Conservation (phyloP, 768 basidiomycete species). For the Phlebiopsis gigantea region DNA sequence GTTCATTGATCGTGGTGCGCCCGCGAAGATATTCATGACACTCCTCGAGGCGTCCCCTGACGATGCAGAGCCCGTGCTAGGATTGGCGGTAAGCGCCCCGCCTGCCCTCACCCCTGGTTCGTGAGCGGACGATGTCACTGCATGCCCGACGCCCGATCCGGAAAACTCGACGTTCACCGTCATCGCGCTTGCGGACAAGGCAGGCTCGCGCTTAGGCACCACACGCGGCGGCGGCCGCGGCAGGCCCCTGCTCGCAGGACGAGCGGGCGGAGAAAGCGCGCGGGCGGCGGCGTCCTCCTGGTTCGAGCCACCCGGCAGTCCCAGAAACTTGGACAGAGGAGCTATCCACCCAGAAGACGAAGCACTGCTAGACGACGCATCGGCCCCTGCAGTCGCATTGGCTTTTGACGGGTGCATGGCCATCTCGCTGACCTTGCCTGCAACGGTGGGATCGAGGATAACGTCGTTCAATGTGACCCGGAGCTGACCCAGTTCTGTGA, state of each 20-base stretch:
- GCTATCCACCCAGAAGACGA: constrained; percentile 67
- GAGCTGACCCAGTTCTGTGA: constrained; percentile 77
- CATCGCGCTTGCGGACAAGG: constrained; percentile 80
- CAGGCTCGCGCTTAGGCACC: constrained; percentile 79
- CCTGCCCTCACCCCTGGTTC: background rate
- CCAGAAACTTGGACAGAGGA: constrained; percentile 79
- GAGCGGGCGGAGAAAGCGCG: constrained; percentile 18
- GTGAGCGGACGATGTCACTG: constrained; percentile 34
- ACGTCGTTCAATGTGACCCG: constrained; percentile 84
- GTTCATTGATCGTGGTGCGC: constrained; percentile 52
- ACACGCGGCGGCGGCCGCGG: constrained; percentile 35
- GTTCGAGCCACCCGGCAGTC: constrained; percentile 30
- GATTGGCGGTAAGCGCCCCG: background rate
- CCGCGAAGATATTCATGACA: constrained; percentile 90
- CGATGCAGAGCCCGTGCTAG: constrained; percentile 12
- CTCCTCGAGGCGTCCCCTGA: constrained; percentile 23
- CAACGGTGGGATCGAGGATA: constrained; percentile 80
- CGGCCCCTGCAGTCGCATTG: constrained; percentile 30
- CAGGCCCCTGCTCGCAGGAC: constrained; percentile 20
- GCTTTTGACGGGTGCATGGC: constrained; percentile 57
- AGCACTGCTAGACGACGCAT: constrained; percentile 23
- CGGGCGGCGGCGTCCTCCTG: constrained; percentile 21
- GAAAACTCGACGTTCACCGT: constrained; percentile 97
- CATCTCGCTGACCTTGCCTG: constrained; percentile 63
- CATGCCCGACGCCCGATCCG: constrained; percentile 57